Evolutionary conservation across 805 yeast species (phyloP).

Genomic region (Lipomyces yamadae): DNA sequence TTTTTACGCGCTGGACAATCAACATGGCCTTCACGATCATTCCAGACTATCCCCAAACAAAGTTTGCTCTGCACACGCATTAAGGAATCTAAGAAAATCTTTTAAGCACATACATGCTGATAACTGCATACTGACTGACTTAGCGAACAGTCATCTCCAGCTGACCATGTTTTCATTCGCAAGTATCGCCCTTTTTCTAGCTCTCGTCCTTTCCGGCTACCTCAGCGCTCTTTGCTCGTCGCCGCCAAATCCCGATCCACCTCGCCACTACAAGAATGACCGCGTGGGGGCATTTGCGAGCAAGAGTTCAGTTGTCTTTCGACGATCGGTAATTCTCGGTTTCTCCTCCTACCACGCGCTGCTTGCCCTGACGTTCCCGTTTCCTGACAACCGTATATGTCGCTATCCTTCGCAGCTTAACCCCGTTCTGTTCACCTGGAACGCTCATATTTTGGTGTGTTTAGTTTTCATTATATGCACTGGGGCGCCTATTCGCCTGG

Average conservation of each 20-base stretch:
- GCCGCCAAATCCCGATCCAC: not conserved
- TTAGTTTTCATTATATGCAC: not conserved
- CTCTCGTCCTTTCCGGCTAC: not conserved
- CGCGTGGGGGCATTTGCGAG: not conserved
- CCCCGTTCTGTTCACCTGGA: conserved; percentile 2
- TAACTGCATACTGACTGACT: too few species aligned
- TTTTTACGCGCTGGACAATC: too few species aligned
- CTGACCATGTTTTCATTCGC: not conserved
- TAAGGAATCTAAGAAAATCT: too few species aligned
- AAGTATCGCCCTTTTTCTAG: not conserved
- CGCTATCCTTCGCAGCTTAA: not conserved
- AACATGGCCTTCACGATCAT: too few species aligned
- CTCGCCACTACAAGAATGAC: not conserved
- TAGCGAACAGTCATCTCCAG: too few species aligned
- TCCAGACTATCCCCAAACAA: too few species aligned
- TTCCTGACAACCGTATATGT: not conserved
- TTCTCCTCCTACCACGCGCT: not conserved
- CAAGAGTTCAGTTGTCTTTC: not conserved
- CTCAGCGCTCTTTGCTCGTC: conserved; percentile 2
- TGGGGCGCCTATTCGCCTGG: not conserved
- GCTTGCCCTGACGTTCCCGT: not conserved
- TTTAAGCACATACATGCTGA: too few species aligned
- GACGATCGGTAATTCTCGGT: not conserved
- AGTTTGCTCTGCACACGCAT: too few species aligned
- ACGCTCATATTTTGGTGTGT: not conserved